A percentile compares a stretch with the other conserved stretches of the same genome.
Evolutionary conservation across 306 rosid genomes (phyloP).

Genomic region (Quercus ilex): DNA sequence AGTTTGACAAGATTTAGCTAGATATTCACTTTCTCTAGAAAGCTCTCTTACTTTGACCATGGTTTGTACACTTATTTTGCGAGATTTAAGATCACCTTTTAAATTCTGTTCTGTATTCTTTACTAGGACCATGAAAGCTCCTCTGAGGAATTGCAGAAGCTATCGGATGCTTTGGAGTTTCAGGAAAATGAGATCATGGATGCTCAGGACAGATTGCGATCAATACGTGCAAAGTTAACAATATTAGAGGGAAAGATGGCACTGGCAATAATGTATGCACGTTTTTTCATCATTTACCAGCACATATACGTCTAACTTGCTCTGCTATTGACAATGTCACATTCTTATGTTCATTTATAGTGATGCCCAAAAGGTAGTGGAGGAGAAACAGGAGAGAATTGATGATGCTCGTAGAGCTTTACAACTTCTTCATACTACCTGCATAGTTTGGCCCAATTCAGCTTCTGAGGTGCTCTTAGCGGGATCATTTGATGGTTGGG

Average conservation of each 20-base stretch:
- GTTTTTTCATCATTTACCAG: constrained; percentile 16
- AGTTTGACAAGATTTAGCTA: neutral
- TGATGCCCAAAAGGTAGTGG: constrained; percentile 52
- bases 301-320: neutral
- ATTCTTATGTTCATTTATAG: constrained; percentile 35
- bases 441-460: constrained; percentile 70
- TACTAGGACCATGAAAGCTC: constrained; percentile 52
- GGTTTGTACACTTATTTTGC: neutral
- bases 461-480: constrained; percentile 79
- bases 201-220: constrained; percentile 60
- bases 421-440: constrained; percentile 46
- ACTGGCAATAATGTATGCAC: constrained; percentile 61
- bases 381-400: constrained; percentile 68
- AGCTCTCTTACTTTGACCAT: neutral
- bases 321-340: constrained; percentile 15
- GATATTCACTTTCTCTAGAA: neutral
- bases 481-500: constrained; percentile 97
- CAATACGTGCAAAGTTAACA: constrained; percentile 72
- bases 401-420: constrained; percentile 51
- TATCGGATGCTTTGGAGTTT: constrained; percentile 76
- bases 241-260: constrained; percentile 89
- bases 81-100: constrained; percentile 5
- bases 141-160: constrained; percentile 47
- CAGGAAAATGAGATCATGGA: constrained; percentile 77
- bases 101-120: constrained; percentile 23